Evolutionary conservation across 352 stramenopile species (phyloP), one percentile per base, ranked within the genome.

Genomic region (Globisporangium rhizosaccharum): DNA sequence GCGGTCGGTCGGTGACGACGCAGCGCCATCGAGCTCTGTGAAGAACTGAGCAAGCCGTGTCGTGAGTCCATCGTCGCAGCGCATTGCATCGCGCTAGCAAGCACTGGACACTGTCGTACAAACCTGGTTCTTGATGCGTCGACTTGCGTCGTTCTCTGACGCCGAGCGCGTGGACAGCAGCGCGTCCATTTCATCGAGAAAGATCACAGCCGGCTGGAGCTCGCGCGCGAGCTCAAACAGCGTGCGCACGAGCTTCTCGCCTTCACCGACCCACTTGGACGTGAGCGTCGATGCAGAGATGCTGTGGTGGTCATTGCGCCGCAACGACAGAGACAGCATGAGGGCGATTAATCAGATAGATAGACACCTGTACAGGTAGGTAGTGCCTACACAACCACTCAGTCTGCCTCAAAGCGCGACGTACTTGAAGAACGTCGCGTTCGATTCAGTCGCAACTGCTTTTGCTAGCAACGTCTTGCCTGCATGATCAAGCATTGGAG

Each of bases 191-290:
- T 97, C 88, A 50, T 97, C 88, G 53, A 97, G 82, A 48, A 97
- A 97, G 23, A 97, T 86, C 28, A 97, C 87, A 4, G 82, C 76
- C 1, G 88, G 87, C 51, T 91, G 81, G 1, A 91, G 66, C 53
- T 95, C 86, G 8, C 82, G 72, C 4, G 94, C 96, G 66, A 97
- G 90, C 28, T 83, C 67, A 59, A 99, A 99, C 1, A 99, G 78
- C 15, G 88, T 88, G 25, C 90, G 69, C 33, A 99, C 84, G 28
- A 99, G 71, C 64, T 99, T 98, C 71, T 99, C 96, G 26, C 87
- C 84, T 68, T 97, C 84, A 5, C 88, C 88, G 18, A 96, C 85
- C 87, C 87, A 97, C 51, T 96, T 97, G 50, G 81, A 93, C 14
- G 88, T 96, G 46, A 97, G 66, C 5, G 85, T 87, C 6, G 88